These are phyloP conservation scores for Fusarium nanum DNA, from an alignment of 2,329 filamentous ascomycete species.

Conservation along the genomic window DNA sequence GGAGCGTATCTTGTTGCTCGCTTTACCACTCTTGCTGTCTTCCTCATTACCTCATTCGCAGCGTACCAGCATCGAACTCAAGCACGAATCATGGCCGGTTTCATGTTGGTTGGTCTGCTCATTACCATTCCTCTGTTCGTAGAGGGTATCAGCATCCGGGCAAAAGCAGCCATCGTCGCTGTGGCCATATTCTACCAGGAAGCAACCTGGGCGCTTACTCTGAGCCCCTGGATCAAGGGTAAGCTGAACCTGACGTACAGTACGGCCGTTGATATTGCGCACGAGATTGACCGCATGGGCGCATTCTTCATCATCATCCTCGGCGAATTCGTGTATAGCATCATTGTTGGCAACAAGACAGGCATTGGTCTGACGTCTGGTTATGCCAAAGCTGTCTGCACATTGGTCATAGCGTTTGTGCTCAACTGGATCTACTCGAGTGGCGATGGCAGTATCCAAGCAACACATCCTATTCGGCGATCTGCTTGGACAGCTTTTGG, in stretches of 20 bases:
- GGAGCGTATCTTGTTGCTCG: conserved; percentile 61
- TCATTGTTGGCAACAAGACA: conserved; percentile 60
- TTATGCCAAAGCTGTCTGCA: conserved; percentile 60
- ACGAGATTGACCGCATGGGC: conserved; percentile 62
- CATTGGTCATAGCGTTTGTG: conserved; percentile 61
- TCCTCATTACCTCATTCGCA: conserved; percentile 58
- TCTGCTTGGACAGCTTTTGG: conserved; percentile 58
- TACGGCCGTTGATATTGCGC: conserved; percentile 61
- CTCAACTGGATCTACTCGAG: conserved; percentile 63
- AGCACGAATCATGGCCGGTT: conserved; percentile 56
- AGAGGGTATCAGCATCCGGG: conserved; percentile 53
- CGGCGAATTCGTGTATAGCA: conserved; percentile 61
- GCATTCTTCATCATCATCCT: conserved; percentile 65
- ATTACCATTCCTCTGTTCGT: conserved; percentile 59
- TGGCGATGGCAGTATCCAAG: conserved; percentile 58
- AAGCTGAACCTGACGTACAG: conserved; percentile 57
- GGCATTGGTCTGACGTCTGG: conserved; percentile 58
- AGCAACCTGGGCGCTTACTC: conserved; percentile 56
- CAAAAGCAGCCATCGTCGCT: conserved; percentile 57
- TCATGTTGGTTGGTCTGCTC: conserved; percentile 56
- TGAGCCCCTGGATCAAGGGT: conserved; percentile 58
- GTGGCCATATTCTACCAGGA: conserved; percentile 58
- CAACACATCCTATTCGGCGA: conserved; percentile 58
- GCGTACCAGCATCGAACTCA: conserved; percentile 61
- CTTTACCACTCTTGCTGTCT: conserved; percentile 54